Evolutionary conservation across 2,329 filamentous ascomycete genomes (phyloP), one percentile per base, ranked within the genome.

Genomic region (Calonectria hawksworthii): DNA sequence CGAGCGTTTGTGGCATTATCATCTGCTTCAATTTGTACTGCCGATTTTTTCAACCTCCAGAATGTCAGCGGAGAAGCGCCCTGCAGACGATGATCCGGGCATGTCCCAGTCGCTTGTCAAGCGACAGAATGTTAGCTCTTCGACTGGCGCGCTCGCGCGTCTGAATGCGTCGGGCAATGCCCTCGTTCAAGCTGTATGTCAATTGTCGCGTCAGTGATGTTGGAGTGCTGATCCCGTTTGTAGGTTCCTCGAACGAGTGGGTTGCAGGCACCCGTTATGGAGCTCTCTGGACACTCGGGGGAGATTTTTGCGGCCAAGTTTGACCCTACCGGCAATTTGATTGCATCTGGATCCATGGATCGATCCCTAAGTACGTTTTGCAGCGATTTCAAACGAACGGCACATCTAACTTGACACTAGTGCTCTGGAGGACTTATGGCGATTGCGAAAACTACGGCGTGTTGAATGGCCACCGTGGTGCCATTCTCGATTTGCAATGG

Each of bases 291-390:
- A 82, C 91, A 92, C 83, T 88, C 88, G n/a, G 96, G 95, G 26
- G 97, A 99, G 87, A 92, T 99, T 63, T 99, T 99, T 83, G 90
- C 95, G 30, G 94, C 95, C 64, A 94, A 95, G 83, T 99, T 99
- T 83, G 95, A 98, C 83, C 94, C 95, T 3, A 94, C 94, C 2
- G 96, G 96, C 54, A 94, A 96, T 76, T 90, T 95, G 77, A 97
- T 99, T 80, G 97, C 97, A 52, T 99, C 97, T 1, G 96, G 95
- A 11, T 97, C 95, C 16, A 98, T 98, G 95, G 97, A 99, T 83
- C 92, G 96, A 80, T 95, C 93, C 73, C 97, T 99, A 80, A 89
- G 95, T 98, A 87, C 73, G 93, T 47, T 14, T 18, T 50, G 30
- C 34, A 26, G n/a, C 7, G 13, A 3, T 16, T 14, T 23, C 9